These are phyloP conservation scores for Citeromyces matritensis DNA, from an alignment of 805 yeast genomes.

Conservation along the genomic window DNA sequence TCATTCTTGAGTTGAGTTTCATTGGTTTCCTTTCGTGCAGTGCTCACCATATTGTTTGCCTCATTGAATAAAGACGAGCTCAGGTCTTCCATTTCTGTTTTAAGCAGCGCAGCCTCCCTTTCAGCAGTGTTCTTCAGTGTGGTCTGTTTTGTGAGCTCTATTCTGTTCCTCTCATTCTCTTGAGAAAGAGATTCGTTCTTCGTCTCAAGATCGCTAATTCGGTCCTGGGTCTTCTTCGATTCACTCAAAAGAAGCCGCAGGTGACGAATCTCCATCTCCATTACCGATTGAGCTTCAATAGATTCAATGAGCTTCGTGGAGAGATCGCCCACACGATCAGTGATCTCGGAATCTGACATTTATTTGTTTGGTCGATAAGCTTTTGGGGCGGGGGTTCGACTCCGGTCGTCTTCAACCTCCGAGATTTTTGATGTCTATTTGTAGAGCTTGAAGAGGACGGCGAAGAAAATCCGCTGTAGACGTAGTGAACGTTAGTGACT, in stretches of 20 bases:
- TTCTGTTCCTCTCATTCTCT: constrained; percentile 16
- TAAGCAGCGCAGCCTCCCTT: constrained; percentile 40
- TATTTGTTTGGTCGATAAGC: no score
- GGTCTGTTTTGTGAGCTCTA: constrained; percentile 13
- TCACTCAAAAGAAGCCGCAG: constrained; percentile 19
- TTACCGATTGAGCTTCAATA: constrained; percentile 36
- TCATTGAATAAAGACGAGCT: constrained; percentile 68
- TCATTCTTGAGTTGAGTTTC: constrained; percentile 43
- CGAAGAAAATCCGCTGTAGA: no score
- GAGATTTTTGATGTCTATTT: no score
- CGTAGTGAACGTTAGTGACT: no score
- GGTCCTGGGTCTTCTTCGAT: constrained; percentile 10
- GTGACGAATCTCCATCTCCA: constrained; percentile 31
- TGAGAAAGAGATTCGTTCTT: constrained; percentile 14
- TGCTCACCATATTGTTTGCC: constrained; percentile 74
- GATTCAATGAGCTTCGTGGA: constrained; percentile 49
- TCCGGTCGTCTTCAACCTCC: no score
- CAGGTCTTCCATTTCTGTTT: constrained; percentile 67
- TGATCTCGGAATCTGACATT: constrained; percentile 8
- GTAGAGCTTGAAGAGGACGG: no score
- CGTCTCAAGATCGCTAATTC: constrained; percentile 8
- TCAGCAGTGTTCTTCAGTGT: constrained; percentile 33
- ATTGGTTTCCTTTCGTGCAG: constrained; percentile 56
- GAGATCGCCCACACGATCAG: constrained; percentile 30
- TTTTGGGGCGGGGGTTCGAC: no score